Evolutionary conservation across 441 rosid species (phyloP), one percentile per base, ranked within the genome.

Genomic region (Caryocar brasiliense): DNA sequence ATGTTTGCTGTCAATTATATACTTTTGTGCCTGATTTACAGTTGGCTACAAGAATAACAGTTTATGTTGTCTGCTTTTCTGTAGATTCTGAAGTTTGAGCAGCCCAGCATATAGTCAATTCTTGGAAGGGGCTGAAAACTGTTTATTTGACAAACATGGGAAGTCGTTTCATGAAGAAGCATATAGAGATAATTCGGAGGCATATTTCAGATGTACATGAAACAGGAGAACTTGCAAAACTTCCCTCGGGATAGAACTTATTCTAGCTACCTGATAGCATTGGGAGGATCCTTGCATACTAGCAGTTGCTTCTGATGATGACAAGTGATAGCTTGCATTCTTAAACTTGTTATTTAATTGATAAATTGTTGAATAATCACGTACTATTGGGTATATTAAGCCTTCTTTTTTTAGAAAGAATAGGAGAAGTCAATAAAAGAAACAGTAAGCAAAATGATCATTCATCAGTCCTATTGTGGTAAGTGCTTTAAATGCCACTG

Each of bases 11-110:
- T 35, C 43, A 11, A 19, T 54, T 48, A 49, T 48, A 14, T 30
- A 18, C 43, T 21, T 44, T 25, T 42, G 19, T 54, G 10, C 41
- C 29, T 29, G 26, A 6, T 27, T 34, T 42, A 17, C 19, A 44
- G 12, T 4, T 30, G 55, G 50, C 21, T n/a, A 18, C 39, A 35
- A 23, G 29, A 30, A 51, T 44, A 14, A 34, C 34, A 15, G 26
- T 33, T 54, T 22, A 29, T 47, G 26, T 47, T 17, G 19, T 48
- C 7, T 40, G 15, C 28, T 12, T 43, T 50, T 47, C 52, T 67
- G 46, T 52, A 68, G 75, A 54, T 71, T 66, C 61, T 54, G 57
- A 58, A 38, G 63, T 36, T 59, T 56, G 62, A 57, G 59, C 55
- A 58, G 47, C 58, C 33, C 41, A 51, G 28, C 25, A 13, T 29